Base-by-base conservation (phyloP, 805 yeast species). In the Isabelozyma gotoi region DNA sequence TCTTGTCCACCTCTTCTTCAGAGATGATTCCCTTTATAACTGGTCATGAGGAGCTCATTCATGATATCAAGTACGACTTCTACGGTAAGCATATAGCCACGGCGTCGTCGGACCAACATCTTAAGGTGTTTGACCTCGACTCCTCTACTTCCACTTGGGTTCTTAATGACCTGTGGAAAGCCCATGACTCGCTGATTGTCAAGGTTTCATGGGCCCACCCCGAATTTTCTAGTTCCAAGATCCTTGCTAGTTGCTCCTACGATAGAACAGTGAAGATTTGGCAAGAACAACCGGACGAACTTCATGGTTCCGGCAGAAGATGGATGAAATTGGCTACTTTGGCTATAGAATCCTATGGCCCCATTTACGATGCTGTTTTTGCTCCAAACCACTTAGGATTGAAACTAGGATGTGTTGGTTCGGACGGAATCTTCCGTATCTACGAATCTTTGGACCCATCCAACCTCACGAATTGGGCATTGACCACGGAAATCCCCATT, bases 81-180 rank as follows among this genome's bases (percentile, higher is more conserved):
- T 92, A 92, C 59, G 98, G 99, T 1, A 81, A 83, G 42, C 88
- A 90, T 48, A 73, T 94, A 44, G 99, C 98, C 2, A 92, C 97
- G 0, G 91, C 96, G 46, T 88, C 97, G 3, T 88, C 96, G 0
- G 99, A 94, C 65, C 97, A 91, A 56, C 96, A 88, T 57, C 78
- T 94, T 48, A 88, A 89, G 57, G 91, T 94, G 24, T 94, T 90
- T 61, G 92, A 88, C 59, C 69, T 85, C 27, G 87, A 84, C 52
- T 65, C 81, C 12, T 67, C 76, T 19, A 75, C 84, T 1, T 79
- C 77, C n/a, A 76, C 81, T 15, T 94, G 98, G 98, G 78, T 79
- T 15, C 66, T 88, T 43, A 83, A 84, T 56, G 97, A 92, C 63
- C 82, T 87, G 38, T 94, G 97, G 95, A 87, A 86, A 52, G 98